These are phyloP conservation scores for Albizia julibrissin DNA, from an alignment of 306 rosid species.

Conservation along the genomic window DNA sequence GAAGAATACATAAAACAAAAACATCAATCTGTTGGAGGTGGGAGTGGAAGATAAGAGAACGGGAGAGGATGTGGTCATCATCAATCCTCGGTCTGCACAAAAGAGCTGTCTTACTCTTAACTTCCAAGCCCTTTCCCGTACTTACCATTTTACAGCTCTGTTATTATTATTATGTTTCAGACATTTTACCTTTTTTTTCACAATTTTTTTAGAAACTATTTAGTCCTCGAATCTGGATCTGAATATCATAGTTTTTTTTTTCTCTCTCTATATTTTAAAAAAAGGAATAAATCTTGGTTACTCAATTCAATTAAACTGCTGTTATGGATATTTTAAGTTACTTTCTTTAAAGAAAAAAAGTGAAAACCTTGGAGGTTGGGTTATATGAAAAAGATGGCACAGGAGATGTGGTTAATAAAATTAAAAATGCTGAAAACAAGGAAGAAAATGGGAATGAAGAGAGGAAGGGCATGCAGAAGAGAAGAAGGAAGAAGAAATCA, in stretches of 20 bases:
- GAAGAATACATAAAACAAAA: conserved; percentile 4
- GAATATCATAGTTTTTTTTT: neutral
- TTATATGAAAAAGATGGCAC: neutral
- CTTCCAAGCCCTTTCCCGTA: conserved; percentile 35
- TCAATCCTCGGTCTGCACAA: conserved; percentile 62
- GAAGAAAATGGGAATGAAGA: neutral
- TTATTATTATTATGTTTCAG: neutral
- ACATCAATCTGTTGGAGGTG: neutral
- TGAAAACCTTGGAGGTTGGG: too few species aligned
- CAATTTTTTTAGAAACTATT: neutral
- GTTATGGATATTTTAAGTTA: neutral
- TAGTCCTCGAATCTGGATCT: neutral
- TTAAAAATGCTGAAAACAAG: neutral
- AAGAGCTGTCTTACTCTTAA: conserved; percentile 52
- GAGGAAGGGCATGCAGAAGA: neutral
- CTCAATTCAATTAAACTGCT: neutral
- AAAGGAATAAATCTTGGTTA: neutral
- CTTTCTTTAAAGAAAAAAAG: neutral
- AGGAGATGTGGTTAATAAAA: neutral
- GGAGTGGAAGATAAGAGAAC: conserved; percentile 36
- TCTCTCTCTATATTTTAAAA: too few species aligned
- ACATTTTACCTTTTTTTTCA: conserved; percentile 9
- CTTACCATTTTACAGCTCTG: conserved; percentile 40
- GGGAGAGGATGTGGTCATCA: conserved; percentile 83
- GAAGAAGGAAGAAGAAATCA: neutral